Conservation (phyloP, 306 rosid species). For the Luffa acutangula region DNA sequence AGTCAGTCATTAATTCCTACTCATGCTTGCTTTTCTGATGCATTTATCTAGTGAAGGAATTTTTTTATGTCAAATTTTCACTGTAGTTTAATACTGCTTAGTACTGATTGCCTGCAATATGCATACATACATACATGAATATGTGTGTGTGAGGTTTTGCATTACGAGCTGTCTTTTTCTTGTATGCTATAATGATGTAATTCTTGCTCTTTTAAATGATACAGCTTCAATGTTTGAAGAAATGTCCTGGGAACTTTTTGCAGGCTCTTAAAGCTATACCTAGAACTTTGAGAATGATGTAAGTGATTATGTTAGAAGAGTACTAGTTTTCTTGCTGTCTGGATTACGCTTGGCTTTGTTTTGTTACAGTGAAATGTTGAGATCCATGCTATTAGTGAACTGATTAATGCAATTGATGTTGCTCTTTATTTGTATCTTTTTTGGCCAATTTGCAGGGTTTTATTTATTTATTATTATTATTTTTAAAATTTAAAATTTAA, state of each 20-base stretch:
- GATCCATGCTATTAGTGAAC: neutral
- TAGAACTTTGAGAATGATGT: constrained; percentile 96
- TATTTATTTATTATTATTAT: too few species aligned
- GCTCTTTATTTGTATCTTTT: neutral
- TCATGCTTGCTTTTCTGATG: neutral
- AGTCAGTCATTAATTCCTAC: constrained; percentile 2
- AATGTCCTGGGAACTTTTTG: constrained; percentile 69
- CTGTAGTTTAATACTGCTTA: neutral
- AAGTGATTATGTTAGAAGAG: constrained; percentile 22
- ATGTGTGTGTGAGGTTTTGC: neutral
- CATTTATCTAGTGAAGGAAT: neutral
- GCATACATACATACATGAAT: neutral
- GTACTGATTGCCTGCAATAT: neutral
- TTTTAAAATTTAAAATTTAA: too few species aligned
- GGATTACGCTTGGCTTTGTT: neutral
- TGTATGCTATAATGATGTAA: neutral
- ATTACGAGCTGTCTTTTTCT: neutral
- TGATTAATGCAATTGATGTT: neutral
- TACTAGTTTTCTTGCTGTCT: neutral
- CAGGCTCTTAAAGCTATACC: constrained; percentile 88
- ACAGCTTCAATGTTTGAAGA: constrained; percentile 77
- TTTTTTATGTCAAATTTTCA: neutral
- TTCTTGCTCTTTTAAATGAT: constrained; percentile 15
- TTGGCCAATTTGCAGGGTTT: neutral
- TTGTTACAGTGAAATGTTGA: neutral